Evolutionary conservation across 345 rosid genomes (phyloP).

Genomic region (Aethionema arabicum): DNA sequence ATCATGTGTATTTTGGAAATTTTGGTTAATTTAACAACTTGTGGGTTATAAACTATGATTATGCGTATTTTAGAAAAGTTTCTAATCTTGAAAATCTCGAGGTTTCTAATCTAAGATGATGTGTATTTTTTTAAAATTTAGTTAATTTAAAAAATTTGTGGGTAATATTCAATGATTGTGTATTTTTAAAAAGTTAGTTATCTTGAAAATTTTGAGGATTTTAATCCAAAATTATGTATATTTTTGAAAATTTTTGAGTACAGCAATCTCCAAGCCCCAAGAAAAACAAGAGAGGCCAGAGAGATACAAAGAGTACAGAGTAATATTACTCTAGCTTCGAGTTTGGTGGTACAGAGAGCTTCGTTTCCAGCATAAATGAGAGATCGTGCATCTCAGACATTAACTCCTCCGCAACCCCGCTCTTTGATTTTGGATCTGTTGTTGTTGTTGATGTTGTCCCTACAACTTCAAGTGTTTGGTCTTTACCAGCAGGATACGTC

Average conservation of each 20-base stretch:
- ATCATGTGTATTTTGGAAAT: no score
- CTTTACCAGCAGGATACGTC: constrained; percentile 30
- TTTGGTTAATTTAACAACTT: no score
- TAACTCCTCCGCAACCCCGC: constrained; percentile 44
- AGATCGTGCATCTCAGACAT: constrained; percentile 89
- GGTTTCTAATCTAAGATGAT: no score
- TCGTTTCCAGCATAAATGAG: constrained; percentile 75
- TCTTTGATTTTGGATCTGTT: constrained; percentile 34
- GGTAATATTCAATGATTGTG: no score
- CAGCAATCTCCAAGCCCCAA: constrained; percentile 27
- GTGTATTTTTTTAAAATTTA: no score
- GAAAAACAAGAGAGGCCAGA: constrained; percentile 25
- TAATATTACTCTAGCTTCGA: constrained; percentile 29
- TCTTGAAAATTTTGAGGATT: no score
- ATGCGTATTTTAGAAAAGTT: no score
- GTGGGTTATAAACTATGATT: no score
- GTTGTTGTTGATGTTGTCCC: constrained; percentile 32
- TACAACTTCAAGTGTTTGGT: constrained; percentile 31
- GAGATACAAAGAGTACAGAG: constrained; percentile 13
- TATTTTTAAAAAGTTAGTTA: no score
- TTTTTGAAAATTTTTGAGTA: not conserved
- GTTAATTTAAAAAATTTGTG: no score
- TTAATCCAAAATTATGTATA: no score
- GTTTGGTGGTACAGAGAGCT: constrained; percentile 55
- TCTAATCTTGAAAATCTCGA: no score